Base-by-base conservation (phyloP, 805 yeast genomes). In the Cyberlindnera saturnus region DNA sequence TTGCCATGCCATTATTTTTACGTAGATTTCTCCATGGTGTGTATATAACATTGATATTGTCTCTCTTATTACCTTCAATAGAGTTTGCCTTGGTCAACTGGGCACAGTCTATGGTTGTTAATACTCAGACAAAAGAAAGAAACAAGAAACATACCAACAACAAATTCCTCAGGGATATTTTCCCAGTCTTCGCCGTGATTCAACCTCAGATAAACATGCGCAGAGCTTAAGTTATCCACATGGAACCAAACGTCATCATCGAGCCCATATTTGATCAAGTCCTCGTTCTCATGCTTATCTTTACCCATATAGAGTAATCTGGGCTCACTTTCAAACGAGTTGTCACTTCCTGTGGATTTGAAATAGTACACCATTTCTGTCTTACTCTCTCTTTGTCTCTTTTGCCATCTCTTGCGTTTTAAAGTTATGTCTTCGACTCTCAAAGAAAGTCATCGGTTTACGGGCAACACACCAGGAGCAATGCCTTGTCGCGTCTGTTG, bases 41-140 rank as follows among this genome's bases (percentile, higher is more conserved):
- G 53, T 78, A 78, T 34, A 86, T 74, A 8, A 86, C 74, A 2
- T 82, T 77, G 45, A 84, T 68, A 52, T 81, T 81, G 55, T 78
- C 77, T 51, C 75, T 61, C 55, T 86, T 86, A 62, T 81, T 83
- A 13, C 86, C 93, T 55, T 80, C 78, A 32, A 85, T 84, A 5
- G 90, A 82, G 58, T 82, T 81, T 10, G 86, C 83, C 59, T 86
- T 83, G 26, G 91, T 81, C 43, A 86, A 65, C 53, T 86, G 95
- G 1, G 82, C 81, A 38, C 81, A 74, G 47, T 75, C 82, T 32
- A 30, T 18, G 10, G 15, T 14, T 6, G 6, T 32, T 6, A 23
- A 13, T n/a, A 6, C 13, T 8, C 32, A 3, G 13, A 5, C 13
- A 14, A 16, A 32, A 8, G n/a, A 5, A 7, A 36, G 3, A 23